Evolutionary conservation across 1,284 basidiomycete genomes (phyloP).

Genomic region (Ganoderma lucidum): DNA sequence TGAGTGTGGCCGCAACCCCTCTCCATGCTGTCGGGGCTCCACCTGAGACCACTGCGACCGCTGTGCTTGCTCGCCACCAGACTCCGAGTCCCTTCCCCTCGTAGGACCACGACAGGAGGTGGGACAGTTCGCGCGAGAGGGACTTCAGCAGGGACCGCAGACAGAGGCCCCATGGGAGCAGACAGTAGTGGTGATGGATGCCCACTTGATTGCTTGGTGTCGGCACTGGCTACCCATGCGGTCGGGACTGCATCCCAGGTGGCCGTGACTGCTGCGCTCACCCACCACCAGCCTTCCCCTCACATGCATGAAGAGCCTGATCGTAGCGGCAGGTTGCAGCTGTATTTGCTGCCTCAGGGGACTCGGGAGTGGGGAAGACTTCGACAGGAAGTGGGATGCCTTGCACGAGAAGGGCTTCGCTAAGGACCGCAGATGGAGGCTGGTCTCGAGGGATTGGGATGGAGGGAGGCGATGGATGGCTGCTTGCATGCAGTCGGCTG

Average conservation of each 20-base stretch:
- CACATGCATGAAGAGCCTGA: neutral
- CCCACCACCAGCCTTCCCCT: slow-evolving; percentile 20
- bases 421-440: slow-evolving; percentile 31
- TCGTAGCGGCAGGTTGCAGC: slow-evolving; percentile 27
- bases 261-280: slow-evolving; percentile 33
- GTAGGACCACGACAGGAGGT: slow-evolving; percentile 28
- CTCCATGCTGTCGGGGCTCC: slow-evolving; percentile 24
- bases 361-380: slow-evolving; percentile 30
- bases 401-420: slow-evolving; percentile 31
- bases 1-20: slow-evolving; percentile 16
- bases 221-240: too few relatives aligned
- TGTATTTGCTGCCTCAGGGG: slow-evolving; percentile 31
- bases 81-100: slow-evolving; percentile 3
- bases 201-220: too few relatives aligned
- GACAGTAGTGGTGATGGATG: too few relatives aligned
- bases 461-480: slow-evolving; percentile 20
- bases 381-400: slow-evolving; percentile 31
- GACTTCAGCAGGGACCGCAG: slow-evolving; percentile 29
- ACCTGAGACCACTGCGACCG: slow-evolving; percentile 25
- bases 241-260: slow-evolving; percentile 23
- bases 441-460: slow-evolving; percentile 34
- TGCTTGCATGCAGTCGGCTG: slow-evolving; percentile 15
- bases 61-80: slow-evolving; percentile 32
- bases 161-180: too few relatives aligned
- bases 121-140: slow-evolving; percentile 33